Evolutionary conservation across 441 rosid species (phyloP).

Genomic region (Mallotus repandus): DNA sequence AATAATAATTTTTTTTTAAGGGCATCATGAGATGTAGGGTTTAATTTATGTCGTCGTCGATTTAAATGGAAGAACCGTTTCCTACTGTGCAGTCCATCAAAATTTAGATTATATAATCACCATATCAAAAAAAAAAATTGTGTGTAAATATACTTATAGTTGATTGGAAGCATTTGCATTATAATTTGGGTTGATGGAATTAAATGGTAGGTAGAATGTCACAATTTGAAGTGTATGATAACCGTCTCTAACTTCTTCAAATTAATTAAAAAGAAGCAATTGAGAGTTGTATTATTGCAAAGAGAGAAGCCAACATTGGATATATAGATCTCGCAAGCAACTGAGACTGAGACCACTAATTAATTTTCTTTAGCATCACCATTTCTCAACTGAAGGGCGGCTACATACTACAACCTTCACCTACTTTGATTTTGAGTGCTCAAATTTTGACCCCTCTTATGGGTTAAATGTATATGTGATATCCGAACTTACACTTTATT

Average conservation of each 20-base stretch:
- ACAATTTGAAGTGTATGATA: conserved; percentile 12
- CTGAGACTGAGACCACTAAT: background rate
- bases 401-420: conserved; percentile 23
- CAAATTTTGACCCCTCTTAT: conserved; percentile 7
- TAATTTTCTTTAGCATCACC: background rate
- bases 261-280: background rate
- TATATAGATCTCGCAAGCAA: background rate
- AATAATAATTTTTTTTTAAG: no score
- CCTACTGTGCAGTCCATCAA: no score
- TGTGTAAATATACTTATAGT: no score
- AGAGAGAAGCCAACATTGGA: background rate
- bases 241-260: conserved; percentile 26
- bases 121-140: no score
- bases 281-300: background rate
- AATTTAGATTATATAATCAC: no score
- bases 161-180: no score
- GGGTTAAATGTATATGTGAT: no score
- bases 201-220: conserved; percentile 32
- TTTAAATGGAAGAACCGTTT: no score
- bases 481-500: no score
- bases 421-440: conserved; percentile 28
- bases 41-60: no score
- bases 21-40: no score
- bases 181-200: no score
- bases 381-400: conserved; percentile 19